Evolutionary conservation across 331 rosid genomes (phyloP).

Genomic region (Telfairia occidentalis): DNA sequence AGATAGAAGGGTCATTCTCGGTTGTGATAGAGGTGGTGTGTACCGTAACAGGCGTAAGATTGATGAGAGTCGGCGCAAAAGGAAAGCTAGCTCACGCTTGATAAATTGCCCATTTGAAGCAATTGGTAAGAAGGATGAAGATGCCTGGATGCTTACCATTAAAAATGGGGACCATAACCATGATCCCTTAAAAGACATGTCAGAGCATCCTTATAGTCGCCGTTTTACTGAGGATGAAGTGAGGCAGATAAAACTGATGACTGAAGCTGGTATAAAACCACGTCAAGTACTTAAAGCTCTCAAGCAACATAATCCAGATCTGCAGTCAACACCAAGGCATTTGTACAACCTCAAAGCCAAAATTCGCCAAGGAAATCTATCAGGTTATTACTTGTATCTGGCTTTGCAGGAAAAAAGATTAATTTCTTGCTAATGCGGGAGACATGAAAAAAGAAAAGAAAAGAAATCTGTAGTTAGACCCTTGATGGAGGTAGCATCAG

Average conservation of each 20-base stretch:
- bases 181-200: slow-evolving; percentile 63
- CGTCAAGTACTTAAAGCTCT: slow-evolving; percentile 71
- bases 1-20: slow-evolving; percentile 75
- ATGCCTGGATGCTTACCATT: slow-evolving; percentile 50
- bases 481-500: background rate
- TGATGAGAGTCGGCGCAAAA: slow-evolving; percentile 58
- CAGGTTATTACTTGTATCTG: slow-evolving; percentile 34
- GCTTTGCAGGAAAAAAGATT: slow-evolving; percentile 2
- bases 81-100: slow-evolving; percentile 66
- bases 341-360: slow-evolving; percentile 73
- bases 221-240: slow-evolving; percentile 69
- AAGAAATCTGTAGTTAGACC: background rate
- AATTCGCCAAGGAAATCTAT: slow-evolving; percentile 63
- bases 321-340: slow-evolving; percentile 74
- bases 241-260: slow-evolving; percentile 49
- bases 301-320: slow-evolving; percentile 56
- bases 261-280: slow-evolving; percentile 69
- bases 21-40: slow-evolving; percentile 75
- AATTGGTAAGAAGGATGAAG: slow-evolving; percentile 58
- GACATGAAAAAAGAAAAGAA: background rate
- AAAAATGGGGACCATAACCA: slow-evolving; percentile 68
- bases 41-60: slow-evolving; percentile 73
- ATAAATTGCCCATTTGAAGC: slow-evolving; percentile 81
- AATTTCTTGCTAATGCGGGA: background rate
- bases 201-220: slow-evolving; percentile 71